phyloP scores from a whole-genome alignment of 2,329 filamentous ascomycete species.

The Hypoxylon sp. region DNA sequence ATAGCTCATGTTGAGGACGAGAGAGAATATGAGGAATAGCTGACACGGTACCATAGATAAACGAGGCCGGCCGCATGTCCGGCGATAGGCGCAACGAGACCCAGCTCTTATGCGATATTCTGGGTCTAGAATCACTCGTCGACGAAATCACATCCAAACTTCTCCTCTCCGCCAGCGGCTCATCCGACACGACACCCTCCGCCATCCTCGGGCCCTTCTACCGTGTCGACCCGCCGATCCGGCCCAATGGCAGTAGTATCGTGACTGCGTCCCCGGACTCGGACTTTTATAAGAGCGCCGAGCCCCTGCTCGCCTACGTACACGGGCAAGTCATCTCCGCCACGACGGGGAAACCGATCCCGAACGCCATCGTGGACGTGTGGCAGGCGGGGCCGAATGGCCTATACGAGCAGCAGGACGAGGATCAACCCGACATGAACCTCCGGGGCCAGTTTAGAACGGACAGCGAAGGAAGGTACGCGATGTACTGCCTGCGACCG shows the following conservation, averaged over 20 bases:
- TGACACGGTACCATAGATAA: constrained; percentile 62
- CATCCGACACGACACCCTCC: constrained; percentile 76
- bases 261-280: constrained; percentile 65
- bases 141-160: constrained; percentile 80
- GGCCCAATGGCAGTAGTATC: constrained; percentile 79
- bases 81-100: constrained; percentile 76
- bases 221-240: constrained; percentile 78
- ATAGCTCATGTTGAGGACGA: neutral
- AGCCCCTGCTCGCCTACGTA: constrained; percentile 66
- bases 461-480: constrained; percentile 74
- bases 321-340: constrained; percentile 68
- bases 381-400: constrained; percentile 86
- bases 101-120: constrained; percentile 75
- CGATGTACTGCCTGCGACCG: constrained; percentile 72
- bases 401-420: constrained; percentile 80
- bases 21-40: neutral
- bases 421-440: constrained; percentile 78
- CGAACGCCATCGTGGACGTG: constrained; percentile 77
- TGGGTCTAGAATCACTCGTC: constrained; percentile 82
- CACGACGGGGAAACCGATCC: constrained; percentile 74
- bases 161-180: constrained; percentile 76
- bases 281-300: constrained; percentile 52
- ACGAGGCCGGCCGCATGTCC: constrained; percentile 75
- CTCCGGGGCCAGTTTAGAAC: constrained; percentile 80
- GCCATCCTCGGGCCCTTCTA: constrained; percentile 91